These are phyloP conservation scores for Penicillium freii DNA, from an alignment of 2,329 filamentous ascomycete species.

Conservation along the genomic window DNA sequence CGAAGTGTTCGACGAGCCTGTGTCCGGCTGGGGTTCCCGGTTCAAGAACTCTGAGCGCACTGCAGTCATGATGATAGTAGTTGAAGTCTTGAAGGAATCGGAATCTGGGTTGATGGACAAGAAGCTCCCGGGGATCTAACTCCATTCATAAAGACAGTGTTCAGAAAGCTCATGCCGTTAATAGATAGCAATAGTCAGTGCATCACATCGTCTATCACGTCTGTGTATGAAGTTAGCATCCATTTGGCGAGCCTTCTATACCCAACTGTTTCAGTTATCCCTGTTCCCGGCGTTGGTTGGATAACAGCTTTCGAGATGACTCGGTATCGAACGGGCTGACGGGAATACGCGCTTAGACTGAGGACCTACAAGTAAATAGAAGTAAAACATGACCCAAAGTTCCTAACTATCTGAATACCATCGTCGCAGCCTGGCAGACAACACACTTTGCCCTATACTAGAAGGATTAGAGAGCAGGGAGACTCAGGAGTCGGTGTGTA, in stretches of 20 bases:
- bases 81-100: not conserved
- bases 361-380: not conserved
- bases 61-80: too few relatives aligned
- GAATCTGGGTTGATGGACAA: not conserved
- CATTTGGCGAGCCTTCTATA: not conserved
- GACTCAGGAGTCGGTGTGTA: not conserved
- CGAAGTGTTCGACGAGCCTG: too few relatives aligned
- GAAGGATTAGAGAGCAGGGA: not conserved
- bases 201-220: not conserved
- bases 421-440: not conserved
- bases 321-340: not conserved
- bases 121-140: not conserved
- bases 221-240: not conserved
- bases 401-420: not conserved
- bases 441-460: not conserved
- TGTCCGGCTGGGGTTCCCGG: too few relatives aligned
- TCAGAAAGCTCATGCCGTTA: not conserved
- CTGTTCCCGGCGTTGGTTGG: not conserved
- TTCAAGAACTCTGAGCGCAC: too few relatives aligned
- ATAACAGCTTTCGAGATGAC: not conserved
- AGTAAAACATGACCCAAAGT: not conserved
- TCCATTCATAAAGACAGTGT: not conserved
- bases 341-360: not conserved
- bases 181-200: not conserved
- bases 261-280: not conserved